Base-by-base conservation (phyloP, 805 yeast species). In the Sungouiella thailandica region DNA sequence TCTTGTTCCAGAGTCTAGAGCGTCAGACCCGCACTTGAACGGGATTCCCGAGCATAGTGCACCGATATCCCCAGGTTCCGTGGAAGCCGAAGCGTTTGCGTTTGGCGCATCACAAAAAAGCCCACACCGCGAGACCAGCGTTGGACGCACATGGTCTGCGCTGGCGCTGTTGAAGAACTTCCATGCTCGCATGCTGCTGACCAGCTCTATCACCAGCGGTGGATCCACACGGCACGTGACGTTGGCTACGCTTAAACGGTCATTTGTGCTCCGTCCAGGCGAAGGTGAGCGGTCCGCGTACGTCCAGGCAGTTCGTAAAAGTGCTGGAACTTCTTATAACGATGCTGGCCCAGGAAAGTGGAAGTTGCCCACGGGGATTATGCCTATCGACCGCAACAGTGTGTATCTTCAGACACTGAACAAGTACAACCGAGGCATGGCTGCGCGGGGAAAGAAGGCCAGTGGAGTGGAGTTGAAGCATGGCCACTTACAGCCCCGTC, bases 401-500 rank as follows among this genome's bases (percentile, higher is more conserved):
- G 39, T 29, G 23, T 29, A 24, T 17, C 18, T 43, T 50, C 22
- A 52, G 62, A 28, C 43, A 47, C 23, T 47, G 41, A 20, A 53
- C 49, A 36, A 30, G 16, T 25, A 41, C 46, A n/a, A 36, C 40
- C 27, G 43, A 12, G 29, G 29, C 25, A 41, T 38, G 2, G 34
- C 33, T 6, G 18, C 34, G 16, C 34, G 37, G n/a, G 17, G 30
- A 17, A 60, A 60, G 40, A 62, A 60, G 37, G 50, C 62, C n/a
- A 60, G 64, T 36, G 73, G 73, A 0, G 72, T 67, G 5, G 81
- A 76, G 36, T 61, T 77, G 51, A 78, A 76, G 48, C 83, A 78
- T 50, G 82, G 83, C 5, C 76, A 66, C 49, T 62, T 75, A 37
- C 70, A 76, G 34, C 83, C 83, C 17, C 68, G 86, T 29, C 65